Base-by-base conservation (phyloP, 2,329 filamentous ascomycete genomes). In the Arachnomyces sp. region DNA sequence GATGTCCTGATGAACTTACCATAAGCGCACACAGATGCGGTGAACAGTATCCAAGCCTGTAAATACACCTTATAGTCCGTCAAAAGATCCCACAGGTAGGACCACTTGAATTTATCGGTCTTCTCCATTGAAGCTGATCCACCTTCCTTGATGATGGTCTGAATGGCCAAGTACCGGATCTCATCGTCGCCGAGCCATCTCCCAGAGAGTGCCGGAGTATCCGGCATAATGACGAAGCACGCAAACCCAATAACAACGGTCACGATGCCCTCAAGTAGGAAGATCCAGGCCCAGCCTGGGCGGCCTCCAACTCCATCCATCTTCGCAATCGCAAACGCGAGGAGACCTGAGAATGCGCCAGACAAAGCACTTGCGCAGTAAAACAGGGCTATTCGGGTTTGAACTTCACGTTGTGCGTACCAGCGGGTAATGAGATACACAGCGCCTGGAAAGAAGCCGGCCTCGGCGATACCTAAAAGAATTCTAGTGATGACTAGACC, bases 171-270 rank as follows among this genome's bases (percentile, higher is more conserved):
- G 32, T 58, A 67, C 11, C 62, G 59, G 30, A 63, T 64, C 49
- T 68, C 63, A 13, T 67, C 63, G 1, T 54, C 38, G 40, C 46
- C 7, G 49, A 49, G 31, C 46, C 44, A 29, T 47, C 44, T 49
- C 49, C 35, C 28, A 41, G 31, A 1, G 53, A 49, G 79, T 28
- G 69, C 65, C 0, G 79, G 79, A 41, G 80, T 81, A 57, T 84
- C 81, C 39, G 79, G 70, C n/a, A 84, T 74, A 56, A 82, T 78
- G 55, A 69, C 75, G 56, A 76, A 74, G 7, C 72, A 63, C 6
- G 55, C 56, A 9, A 70, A 40, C 0, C 73, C 66, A 0, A 79
- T 65, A 0, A 76, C 31, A 0, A 77, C 69, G 3, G 68, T 68
- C 1, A 61, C 42, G 1, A 70, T 45, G 1, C 70, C 70, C 46